These are phyloP conservation scores for Mucor velutinosus DNA, from an alignment of 371 early-diverging fungal genomes.

Conservation along the genomic window DNA sequence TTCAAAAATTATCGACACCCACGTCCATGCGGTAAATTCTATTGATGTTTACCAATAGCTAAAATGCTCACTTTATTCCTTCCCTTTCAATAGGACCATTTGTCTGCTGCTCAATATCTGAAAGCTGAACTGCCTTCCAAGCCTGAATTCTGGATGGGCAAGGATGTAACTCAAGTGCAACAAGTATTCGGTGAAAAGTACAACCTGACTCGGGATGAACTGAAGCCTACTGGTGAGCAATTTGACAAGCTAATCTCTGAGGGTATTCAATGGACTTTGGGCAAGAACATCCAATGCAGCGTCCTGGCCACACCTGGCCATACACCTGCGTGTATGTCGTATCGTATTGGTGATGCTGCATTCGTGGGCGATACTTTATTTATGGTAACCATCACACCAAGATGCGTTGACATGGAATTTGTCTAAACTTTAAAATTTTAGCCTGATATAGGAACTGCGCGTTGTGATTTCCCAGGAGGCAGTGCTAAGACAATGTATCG, in stretches of 20 bases:
- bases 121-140: slow-evolving; percentile 31
- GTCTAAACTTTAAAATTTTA: slow-evolving; percentile 13
- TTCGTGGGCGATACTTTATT: slow-evolving; percentile 54
- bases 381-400: slow-evolving; percentile 32
- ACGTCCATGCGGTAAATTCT: slow-evolving; percentile 47
- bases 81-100: slow-evolving; percentile 36
- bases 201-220: slow-evolving; percentile 26
- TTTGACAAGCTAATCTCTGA: slow-evolving; percentile 37
- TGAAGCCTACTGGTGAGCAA: slow-evolving; percentile 35
- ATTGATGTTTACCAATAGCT: neutral
- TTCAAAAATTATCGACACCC: slow-evolving; percentile 51
- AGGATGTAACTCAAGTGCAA: slow-evolving; percentile 41
- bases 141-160: slow-evolving; percentile 49
- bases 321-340: slow-evolving; percentile 51
- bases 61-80: neutral
- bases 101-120: slow-evolving; percentile 42
- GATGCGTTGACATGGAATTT: neutral
- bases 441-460: slow-evolving; percentile 55
- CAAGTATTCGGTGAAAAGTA: slow-evolving; percentile 42
- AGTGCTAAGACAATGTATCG: slow-evolving; percentile 44
- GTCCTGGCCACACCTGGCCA: slow-evolving; percentile 48
- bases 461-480: slow-evolving; percentile 56
- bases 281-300: slow-evolving; percentile 41
- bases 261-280: slow-evolving; percentile 37
- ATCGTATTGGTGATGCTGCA: slow-evolving; percentile 49